Evolutionary conservation across 805 yeast genomes (phyloP).

Genomic region (Danielia reshetovae): DNA sequence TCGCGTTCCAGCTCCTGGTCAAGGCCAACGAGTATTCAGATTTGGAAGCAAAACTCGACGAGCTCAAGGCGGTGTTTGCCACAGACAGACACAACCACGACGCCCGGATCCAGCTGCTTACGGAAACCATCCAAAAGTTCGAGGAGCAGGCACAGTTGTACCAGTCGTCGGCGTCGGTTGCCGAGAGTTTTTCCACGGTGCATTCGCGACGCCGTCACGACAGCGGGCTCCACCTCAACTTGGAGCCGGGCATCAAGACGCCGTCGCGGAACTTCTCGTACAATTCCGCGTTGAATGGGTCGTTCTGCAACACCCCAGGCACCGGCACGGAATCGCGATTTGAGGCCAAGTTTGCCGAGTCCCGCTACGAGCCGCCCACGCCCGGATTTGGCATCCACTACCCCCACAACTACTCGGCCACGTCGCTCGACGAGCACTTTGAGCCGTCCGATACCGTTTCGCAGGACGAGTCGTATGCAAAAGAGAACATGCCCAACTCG

Average conservation of each 20-base stretch:
- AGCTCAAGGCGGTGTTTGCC: constrained; percentile 28
- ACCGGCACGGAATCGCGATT: background rate
- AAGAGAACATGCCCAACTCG: background rate
- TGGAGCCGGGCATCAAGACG: constrained; percentile 10
- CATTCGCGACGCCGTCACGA: constrained; percentile 7
- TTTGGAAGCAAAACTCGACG: constrained; percentile 27
- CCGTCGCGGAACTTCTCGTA: constrained; percentile 2
- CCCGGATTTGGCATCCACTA: constrained; percentile 8
- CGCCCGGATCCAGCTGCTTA: constrained; percentile 22
- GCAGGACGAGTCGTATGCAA: background rate
- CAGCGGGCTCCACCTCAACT: constrained; percentile 14
- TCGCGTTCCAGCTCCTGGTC: constrained; percentile 15
- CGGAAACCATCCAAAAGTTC: constrained; percentile 12
- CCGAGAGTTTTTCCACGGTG: constrained; percentile 5
- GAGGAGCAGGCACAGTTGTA: constrained; percentile 5
- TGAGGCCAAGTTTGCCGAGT: too few relatives aligned
- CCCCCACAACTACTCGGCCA: background rate
- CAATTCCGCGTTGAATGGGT: constrained; percentile 8
- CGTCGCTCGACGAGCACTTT: constrained; percentile 4
- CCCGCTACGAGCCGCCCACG: background rate
- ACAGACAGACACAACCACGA: constrained; percentile 28
- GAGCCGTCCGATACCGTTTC: constrained; percentile 10
- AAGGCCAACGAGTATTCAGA: constrained; percentile 22
- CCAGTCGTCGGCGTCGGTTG: constrained; percentile 6
- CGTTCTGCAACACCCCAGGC: constrained; percentile 43